Percentiles rank a stretch among this genome's conserved stretches.
phyloP scores from a whole-genome alignment of 1,284 basidiomycete species.

The Vanrija sp. region DNA sequence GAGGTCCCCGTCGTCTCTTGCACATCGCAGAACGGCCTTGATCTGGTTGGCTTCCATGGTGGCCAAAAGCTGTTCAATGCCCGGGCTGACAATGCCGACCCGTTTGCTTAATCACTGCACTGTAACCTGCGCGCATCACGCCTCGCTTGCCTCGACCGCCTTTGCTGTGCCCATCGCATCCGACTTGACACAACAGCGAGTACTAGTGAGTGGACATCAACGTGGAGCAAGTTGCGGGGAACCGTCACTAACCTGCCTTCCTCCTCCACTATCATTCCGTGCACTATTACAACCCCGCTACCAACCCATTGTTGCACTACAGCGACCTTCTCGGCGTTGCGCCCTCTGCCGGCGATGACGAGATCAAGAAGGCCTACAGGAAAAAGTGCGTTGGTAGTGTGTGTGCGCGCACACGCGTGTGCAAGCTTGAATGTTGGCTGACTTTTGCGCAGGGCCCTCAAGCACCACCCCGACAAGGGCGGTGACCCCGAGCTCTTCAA shows the following conservation, averaged over 20 bases:
- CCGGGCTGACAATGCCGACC: too few relatives aligned
- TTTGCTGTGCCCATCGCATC: neutral
- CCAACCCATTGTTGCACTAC: too few relatives aligned
- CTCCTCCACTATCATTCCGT: too few relatives aligned
- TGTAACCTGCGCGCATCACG: neutral
- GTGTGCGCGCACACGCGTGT: neutral
- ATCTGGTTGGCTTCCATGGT: neutral
- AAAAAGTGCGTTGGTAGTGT: conserved; percentile 64
- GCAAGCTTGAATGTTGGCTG: conserved; percentile 3
- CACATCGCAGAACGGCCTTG: too few relatives aligned
- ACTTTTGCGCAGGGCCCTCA: conserved; percentile 63
- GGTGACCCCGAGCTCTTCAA: conserved; percentile 98
- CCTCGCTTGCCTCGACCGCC: neutral
- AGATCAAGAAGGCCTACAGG: conserved; percentile 91
- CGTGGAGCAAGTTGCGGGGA: too few relatives aligned
- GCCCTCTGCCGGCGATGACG: conserved; percentile 70
- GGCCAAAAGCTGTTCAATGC: too few relatives aligned
- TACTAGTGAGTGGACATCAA: conserved; percentile 56
- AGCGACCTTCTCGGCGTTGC: conserved; percentile 73
- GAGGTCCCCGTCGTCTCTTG: too few relatives aligned
- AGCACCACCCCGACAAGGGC: conserved; percentile 92
- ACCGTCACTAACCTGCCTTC: too few relatives aligned
- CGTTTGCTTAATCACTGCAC: neutral
- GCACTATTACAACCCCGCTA: too few relatives aligned
- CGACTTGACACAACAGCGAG: conserved; percentile 58